Base-by-base conservation (phyloP, 2,329 filamentous ascomycete species). In the Zopfia rhizophila region DNA sequence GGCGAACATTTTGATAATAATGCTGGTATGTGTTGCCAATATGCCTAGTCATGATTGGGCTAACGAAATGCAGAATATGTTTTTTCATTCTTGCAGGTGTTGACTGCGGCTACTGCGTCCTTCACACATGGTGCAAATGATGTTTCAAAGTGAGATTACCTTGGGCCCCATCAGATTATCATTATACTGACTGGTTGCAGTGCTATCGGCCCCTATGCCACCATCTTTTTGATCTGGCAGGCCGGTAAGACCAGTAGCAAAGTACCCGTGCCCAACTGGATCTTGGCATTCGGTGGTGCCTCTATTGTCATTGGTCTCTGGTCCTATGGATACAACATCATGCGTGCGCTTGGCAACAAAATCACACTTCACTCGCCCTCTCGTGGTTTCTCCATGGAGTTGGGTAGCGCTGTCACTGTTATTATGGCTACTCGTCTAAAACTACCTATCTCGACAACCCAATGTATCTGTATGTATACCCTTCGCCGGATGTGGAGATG, bases 91-190 rank as follows among this genome's bases (percentile, higher is more conserved):
- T 53, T 68, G 4, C 68, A 70, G 39, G 58, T 70, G 39, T 38
- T 73, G 33, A 70, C 87, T 30, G 87, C 87, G 47, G 86, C 84
- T 70, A 89, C 86, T 27, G 84, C 86, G 3, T 89, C 86, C 1
- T 89, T 90, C 60, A 84, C 86, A 1, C 87, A 88, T 69, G 85
- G 85, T 14, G 84, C 85, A 55, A 88, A 88, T 68, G 85, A 88
- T 48, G 81, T 88, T 14, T 75, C 81, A 54, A 88, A 82, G n/a
- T n/a, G 56, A 85, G 87, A 66, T 65, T 88, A 48, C 67, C 87
- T 46, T 87, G 35, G 82, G 79, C 69, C 81, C 76, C 25, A 83
- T 83, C 19, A 14, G 8, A 23, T 27, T 14, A 17, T 17, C 5
- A 6, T n/a, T 25, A 24, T 13, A 14, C 11, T 12, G 11, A n/a